Evolutionary conservation across 306 rosid genomes (phyloP), one percentile per base, ranked within the genome.

Genomic region (Ammopiptanthus mongolicus): DNA sequence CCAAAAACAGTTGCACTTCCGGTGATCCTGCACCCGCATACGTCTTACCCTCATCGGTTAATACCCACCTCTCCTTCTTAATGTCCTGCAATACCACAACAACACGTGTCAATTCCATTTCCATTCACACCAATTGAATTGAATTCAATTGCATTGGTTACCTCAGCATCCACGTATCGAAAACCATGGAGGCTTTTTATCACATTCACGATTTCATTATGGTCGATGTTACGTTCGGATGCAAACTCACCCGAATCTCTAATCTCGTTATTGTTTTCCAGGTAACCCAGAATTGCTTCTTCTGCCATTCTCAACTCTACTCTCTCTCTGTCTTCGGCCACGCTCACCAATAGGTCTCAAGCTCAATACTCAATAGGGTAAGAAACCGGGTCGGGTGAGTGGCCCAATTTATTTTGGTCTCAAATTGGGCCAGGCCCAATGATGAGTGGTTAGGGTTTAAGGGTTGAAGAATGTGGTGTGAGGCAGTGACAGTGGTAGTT

Each of bases 111-210:
- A 36, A 36, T 36, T 36, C 8, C 37, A 34, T 34, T 34, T 34
- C 6, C 37, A 34, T 6, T 34, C 37, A 34, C 1, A 29, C 4
- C 10, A 36, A 7, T 6, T 36, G 11, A 36, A 8, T 36, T 6
- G 41, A 36, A 23, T 23, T 23, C 2, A 3, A 36, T 36, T 7
- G 42, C 5, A 36, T 36, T 36, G 42, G 2, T 36, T 7, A 90
- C 97, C 91, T 78, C 50, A 21, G 91, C 90, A 42, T 87, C 93
- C 22, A 95, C 89, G 70, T 91, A 91, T 75, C 85, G n/a, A 76
- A 90, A 91, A 28, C 96, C 98, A 8, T 84, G 84, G 56, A 93
- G 91, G 36, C 98, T 93, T 90, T 93, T 93, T 51, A 93, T 80
- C 57, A 86, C 87, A 14, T 93, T 93, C 75, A 91, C 90, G 21